phyloP scores from a whole-genome alignment of 179 eudicot genomes.

The Drosera spatulata region DNA sequence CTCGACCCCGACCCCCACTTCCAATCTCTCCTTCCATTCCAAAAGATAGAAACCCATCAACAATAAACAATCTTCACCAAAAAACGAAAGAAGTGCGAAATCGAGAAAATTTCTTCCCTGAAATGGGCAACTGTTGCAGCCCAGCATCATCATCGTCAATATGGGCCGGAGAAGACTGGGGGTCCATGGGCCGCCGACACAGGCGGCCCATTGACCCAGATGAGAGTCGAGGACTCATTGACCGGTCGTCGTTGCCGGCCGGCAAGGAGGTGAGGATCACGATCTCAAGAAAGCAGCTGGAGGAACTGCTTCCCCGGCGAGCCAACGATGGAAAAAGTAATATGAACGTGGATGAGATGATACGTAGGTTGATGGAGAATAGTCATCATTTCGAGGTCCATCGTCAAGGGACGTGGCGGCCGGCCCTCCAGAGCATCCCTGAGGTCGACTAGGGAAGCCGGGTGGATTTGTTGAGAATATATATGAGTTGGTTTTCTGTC shows the following conservation, averaged over 20 bases:
- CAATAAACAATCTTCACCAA: too few relatives aligned
- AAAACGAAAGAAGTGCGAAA: too few relatives aligned
- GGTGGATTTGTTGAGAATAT: too few relatives aligned
- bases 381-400: conserved; percentile 22
- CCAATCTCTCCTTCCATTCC: too few relatives aligned
- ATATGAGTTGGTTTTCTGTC: too few relatives aligned
- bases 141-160: conserved; percentile 8
- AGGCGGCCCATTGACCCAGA: conserved; percentile 3
- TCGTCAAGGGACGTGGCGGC: conserved; percentile 28
- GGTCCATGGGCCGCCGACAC: conserved; percentile 3
- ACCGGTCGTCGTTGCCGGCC: conserved; percentile 4
- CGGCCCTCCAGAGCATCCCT: conserved; percentile 32
- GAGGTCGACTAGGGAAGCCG: conserved; percentile 8
- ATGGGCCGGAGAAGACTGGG: conserved; percentile 27
- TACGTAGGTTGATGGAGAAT: conserved; percentile 25
- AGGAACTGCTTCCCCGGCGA: not conserved
- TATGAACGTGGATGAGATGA: conserved; percentile 9
- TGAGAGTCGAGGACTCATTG: conserved; percentile 3
- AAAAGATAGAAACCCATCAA: too few relatives aligned
- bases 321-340: not conserved
- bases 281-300: conserved; percentile 32
- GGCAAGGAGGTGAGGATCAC: conserved; percentile 24
- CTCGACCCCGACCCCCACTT: too few relatives aligned
- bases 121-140: conserved; percentile 29
- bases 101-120: not conserved